Evolutionary conservation across 345 rosid genomes (phyloP).

Genomic region (Dipteronia sinensis): DNA sequence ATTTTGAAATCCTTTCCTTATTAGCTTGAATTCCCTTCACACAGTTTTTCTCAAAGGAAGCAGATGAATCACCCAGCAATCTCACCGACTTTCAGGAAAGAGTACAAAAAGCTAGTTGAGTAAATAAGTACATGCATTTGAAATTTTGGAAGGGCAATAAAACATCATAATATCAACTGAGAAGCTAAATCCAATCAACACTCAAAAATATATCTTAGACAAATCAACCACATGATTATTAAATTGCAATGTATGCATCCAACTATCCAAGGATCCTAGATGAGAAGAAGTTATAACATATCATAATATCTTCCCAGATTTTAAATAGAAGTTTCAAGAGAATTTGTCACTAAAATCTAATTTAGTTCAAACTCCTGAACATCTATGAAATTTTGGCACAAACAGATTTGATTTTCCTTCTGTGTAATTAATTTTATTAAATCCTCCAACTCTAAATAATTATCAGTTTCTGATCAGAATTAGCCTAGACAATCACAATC

Average conservation of each 20-base stretch:
- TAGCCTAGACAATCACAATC: background rate
- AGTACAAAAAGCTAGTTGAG: conserved; percentile 9
- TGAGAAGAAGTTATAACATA: background rate
- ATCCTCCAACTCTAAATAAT: background rate
- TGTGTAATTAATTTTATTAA: background rate
- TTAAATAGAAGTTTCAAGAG: background rate
- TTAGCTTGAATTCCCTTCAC: conserved; percentile 89
- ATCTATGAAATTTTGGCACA: background rate
- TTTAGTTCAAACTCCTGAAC: background rate
- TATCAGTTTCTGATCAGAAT: background rate
- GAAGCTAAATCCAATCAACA: background rate
- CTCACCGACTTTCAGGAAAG: conserved; percentile 62
- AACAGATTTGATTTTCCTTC: background rate
- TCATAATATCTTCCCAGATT: background rate
- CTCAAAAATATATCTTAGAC: background rate
- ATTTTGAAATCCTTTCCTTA: conserved; percentile 80
- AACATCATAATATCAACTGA: conserved; percentile 8
- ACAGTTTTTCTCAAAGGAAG: conserved; percentile 93
- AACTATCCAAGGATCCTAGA: conserved; percentile 5
- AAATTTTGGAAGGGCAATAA: background rate
- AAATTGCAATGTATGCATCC: background rate
- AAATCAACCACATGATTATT: background rate
- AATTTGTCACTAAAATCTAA: background rate
- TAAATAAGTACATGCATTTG: conserved; percentile 1
- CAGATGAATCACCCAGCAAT: conserved; percentile 92